Evolutionary conservation across 176 grass and related monocot species (phyloP).

Genomic region (Hsuehochloa calcarea): DNA sequence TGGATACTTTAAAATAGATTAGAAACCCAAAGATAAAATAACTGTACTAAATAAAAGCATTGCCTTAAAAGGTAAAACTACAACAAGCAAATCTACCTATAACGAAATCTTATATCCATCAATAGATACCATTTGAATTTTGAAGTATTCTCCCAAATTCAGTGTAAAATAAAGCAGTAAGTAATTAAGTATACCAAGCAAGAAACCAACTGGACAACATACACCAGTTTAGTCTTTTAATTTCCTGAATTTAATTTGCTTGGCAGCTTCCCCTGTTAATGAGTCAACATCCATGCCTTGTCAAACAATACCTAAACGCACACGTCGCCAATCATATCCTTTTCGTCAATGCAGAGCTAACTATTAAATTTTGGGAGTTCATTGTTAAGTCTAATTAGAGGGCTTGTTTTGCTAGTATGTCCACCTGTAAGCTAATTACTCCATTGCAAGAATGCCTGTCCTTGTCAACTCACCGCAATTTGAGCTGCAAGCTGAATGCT

Average conservation of each 20-base stretch:
- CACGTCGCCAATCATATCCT: conserved; percentile 27
- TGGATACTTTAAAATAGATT: background rate
- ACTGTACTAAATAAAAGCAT: background rate
- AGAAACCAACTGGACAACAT: background rate
- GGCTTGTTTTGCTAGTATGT: background rate
- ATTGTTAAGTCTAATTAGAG: conserved; percentile 25
- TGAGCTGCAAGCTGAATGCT: background rate
- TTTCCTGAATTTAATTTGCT: conserved; percentile 37
- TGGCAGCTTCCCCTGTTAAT: conserved; percentile 34
- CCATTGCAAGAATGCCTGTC: background rate
- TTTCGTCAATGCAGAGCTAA: conserved; percentile 25
- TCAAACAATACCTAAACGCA: conserved; percentile 56
- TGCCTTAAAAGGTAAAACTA: background rate
- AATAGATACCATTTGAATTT: background rate
- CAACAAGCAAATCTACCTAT: background rate
- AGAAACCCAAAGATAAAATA: background rate
- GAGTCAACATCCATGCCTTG: conserved; percentile 64
- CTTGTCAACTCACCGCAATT: background rate
- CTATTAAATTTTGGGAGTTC: conserved; percentile 16
- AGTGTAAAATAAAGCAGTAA: conserved; percentile 18
- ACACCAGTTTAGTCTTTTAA: background rate
- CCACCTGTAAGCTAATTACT: background rate
- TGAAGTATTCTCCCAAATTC: background rate
- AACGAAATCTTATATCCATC: background rate
- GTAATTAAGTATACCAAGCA: background rate